Conservation (phyloP, 331 rosid genomes). For the Arachis monticola region DNA sequence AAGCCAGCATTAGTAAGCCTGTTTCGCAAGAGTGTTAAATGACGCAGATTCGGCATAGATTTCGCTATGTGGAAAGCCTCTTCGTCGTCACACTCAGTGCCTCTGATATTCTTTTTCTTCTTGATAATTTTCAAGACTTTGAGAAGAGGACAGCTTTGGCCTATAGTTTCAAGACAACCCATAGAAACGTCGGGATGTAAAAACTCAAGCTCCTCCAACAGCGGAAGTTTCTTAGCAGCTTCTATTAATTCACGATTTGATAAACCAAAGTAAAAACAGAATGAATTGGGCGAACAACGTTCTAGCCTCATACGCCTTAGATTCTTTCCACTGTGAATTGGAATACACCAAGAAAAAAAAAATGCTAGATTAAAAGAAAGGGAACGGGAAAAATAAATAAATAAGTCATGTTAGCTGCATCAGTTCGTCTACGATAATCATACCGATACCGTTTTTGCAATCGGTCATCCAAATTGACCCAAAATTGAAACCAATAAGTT, state of each 20-base stretch:
- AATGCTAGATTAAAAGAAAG: too few relatives aligned
- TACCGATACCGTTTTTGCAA: too few relatives aligned
- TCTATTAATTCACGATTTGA: conserved; percentile 38
- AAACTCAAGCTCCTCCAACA: conserved; percentile 48
- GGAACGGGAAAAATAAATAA: too few relatives aligned
- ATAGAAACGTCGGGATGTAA: neutral
- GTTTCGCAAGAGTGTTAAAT: conserved; percentile 38
- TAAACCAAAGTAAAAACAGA: neutral
- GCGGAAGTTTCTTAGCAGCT: conserved; percentile 40
- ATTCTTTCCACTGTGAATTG: conserved; percentile 2
- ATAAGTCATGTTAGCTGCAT: too few relatives aligned
- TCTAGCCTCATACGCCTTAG: conserved; percentile 29
- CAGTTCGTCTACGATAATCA: too few relatives aligned
- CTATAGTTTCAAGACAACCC: conserved; percentile 37
- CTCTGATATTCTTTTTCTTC: neutral
- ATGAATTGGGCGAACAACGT: neutral
- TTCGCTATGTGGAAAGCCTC: conserved; percentile 42
- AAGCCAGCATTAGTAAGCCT: conserved; percentile 45
- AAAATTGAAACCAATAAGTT: too few relatives aligned
- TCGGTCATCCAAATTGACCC: too few relatives aligned
- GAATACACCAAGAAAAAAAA: neutral
- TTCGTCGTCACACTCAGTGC: neutral
- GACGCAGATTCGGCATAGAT: conserved; percentile 39
- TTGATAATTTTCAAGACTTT: conserved; percentile 34
- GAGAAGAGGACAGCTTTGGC: conserved; percentile 45